Evolutionary conservation across 1,284 basidiomycete species (phyloP), one percentile per base, ranked within the genome.

Genomic region (Porodaedalea pini): DNA sequence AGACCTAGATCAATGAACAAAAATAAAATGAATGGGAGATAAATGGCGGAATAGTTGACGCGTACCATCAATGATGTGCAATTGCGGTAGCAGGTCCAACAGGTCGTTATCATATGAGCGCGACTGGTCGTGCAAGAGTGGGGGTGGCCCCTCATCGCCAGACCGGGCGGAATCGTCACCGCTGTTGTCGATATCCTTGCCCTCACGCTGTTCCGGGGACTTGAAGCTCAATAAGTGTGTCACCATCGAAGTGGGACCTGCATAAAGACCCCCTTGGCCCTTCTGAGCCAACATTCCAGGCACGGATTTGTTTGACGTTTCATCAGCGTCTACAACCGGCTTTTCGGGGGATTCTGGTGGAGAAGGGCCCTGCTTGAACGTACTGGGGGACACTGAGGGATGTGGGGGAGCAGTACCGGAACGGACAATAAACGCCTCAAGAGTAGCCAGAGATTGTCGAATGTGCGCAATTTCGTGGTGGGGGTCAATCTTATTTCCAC

Each of bases 381-480:
- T 6, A 19, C 51, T 62, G 40, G 49, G 51, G 31, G 44, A 54
- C 44, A 51, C 49, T 51, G 39, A 65, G 23, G 51, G 27, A 40
- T 29, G 21, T 36, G 57, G 23, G 21, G 53, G 47, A 34, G 54
- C 39, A n/a, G 41, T 32, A 21, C 58, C 58, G 11, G 54, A 56
- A 32, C 64, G 80, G 57, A 80, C 78, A 29, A 89, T 73, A 66
- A 85, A 83, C 8, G 83, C 77, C 70, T 90, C 88, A 60, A 90
- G 78, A 47, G 87, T 78, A 29, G 80, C 79, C 51, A 90, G 78
- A 1, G 86, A 88, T 63, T 88, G 85, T 21, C 89, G 82, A 43
- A 90, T 78, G 50, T 84, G 81, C 27, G 82, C 78, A 58, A 90
- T 82, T 69, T 90, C 87, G 61, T 82, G 79, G 49, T 82, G 79